These are phyloP conservation scores for Lentinula detonsa DNA, from an alignment of 768 basidiomycete species.

Conservation along the genomic window DNA sequence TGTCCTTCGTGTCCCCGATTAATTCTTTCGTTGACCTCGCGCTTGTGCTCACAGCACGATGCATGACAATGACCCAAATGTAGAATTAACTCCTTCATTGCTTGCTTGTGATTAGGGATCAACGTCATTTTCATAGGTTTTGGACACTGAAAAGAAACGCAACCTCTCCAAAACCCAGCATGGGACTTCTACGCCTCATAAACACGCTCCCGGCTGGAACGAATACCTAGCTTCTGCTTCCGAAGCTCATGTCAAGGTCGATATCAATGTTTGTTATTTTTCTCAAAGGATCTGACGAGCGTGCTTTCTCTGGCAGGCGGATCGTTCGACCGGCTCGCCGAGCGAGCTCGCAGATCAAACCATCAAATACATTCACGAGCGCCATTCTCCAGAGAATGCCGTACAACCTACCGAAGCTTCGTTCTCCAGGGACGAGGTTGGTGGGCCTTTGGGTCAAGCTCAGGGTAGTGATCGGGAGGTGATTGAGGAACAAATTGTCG, in stretches of 20 bases:
- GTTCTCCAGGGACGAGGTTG: neutral
- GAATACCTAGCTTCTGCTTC: constrained; percentile 5
- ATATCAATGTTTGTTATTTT: neutral
- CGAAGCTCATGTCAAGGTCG: constrained; percentile 6
- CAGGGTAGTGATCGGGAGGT: neutral
- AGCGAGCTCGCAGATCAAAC: neutral
- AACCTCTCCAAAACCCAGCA: constrained; percentile 4
- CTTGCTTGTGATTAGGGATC: neutral
- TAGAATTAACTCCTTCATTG: neutral
- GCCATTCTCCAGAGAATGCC: neutral
- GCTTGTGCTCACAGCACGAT: neutral
- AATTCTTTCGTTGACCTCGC: neutral
- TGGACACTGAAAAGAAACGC: constrained; percentile 4
- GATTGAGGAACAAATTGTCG: neutral
- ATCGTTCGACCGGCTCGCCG: constrained; percentile 1
- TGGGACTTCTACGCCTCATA: constrained; percentile 2
- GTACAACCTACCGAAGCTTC: constrained; percentile 1
- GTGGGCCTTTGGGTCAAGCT: neutral
- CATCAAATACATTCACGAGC: constrained; percentile 1
- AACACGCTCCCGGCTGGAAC: constrained; percentile 6
- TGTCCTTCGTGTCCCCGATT: neutral
- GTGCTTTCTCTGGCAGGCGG: neutral
- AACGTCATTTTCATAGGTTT: neutral
- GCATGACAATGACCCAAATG: constrained; percentile 7
- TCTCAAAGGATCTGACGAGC: neutral